Evolutionary conservation across 1,139 yeast genomes (phyloP), one percentile per base, ranked within the genome.

Genomic region (Arxiozyma heterogenica): DNA sequence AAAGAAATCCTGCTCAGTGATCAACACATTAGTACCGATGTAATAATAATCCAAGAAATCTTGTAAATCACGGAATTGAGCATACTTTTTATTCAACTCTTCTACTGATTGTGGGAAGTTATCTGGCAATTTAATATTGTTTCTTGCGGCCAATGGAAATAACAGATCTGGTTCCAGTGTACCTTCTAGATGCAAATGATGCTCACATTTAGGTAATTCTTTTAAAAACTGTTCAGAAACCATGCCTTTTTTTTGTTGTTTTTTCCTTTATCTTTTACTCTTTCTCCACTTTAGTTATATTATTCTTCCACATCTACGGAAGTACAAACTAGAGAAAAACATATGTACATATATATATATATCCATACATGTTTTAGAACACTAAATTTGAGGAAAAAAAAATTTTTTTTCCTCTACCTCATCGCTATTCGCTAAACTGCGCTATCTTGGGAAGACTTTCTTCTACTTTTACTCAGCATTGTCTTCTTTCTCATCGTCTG

Each of bases 121-220:
- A 1, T 66, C 75, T 22, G 95, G 94, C 44, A 86, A 71, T 12
- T 66, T 55, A 54, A 85, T 75, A 47, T 66, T 66, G 65, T 83
- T 81, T 63, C 78, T 75, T 69, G 84, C 76, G 1, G 93, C 89
- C 54, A 86, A 72, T 55, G 81, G 78, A 70, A 85, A 84, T 55
- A 86, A 72, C 43, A 86, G 73, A 47, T 78, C 78, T 15, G 94
- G 94, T 59, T 84, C 88, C 55, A 86, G 70, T 41, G 94, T 86
- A 42, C 95, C 95, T 73, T 86, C 94, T 52, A 86, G 69, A 68
- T 86, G 94, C 54, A 86, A 80, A 64, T 86, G 94, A 65, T 86
- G 93, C 68, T 86, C 94, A 73, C 93, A 86, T 68, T 86, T 86
- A 54, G 94, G 93, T 49, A 86, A 72, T 59, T 83, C 89, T 46